These are phyloP conservation scores for Pythium biforme DNA, from an alignment of 352 stramenopile species.

Conservation along the genomic window DNA sequence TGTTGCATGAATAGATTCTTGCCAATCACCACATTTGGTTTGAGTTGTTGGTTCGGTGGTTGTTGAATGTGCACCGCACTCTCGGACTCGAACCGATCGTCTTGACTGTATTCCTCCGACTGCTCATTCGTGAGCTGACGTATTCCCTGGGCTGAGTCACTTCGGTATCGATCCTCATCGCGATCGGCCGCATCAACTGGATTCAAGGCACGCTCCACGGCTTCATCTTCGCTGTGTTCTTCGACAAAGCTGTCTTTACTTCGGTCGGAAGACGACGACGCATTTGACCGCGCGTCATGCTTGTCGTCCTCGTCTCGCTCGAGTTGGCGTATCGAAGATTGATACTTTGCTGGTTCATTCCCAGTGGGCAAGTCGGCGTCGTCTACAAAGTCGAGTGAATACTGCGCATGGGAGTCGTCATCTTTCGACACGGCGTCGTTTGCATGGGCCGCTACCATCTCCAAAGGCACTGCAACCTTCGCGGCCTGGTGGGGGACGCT, in stretches of 20 bases:
- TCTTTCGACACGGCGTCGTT: background rate
- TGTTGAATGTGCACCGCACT: conserved; percentile 3
- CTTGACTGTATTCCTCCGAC: conserved; percentile 9
- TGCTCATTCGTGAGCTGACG: background rate
- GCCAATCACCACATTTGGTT: no score
- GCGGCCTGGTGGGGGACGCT: background rate
- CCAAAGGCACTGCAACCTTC: background rate
- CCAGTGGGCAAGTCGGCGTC: conserved; percentile 24
- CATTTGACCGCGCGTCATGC: background rate
- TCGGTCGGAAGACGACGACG: conserved; percentile 6
- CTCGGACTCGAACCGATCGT: conserved; percentile 19
- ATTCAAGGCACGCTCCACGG: background rate
- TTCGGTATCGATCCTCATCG: background rate
- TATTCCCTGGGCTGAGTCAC: background rate
- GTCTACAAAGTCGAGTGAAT: conserved; percentile 76
- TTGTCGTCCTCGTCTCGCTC: background rate
- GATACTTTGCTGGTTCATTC: background rate
- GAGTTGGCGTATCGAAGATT: no score
- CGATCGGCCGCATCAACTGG: background rate
- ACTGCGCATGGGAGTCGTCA: conserved; percentile 47
- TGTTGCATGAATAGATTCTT: no score
- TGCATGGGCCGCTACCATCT: no score
- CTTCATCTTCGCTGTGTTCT: conserved; percentile 18
- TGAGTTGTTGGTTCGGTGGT: background rate
- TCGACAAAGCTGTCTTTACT: conserved; percentile 19